Base-by-base conservation (phyloP, 768 basidiomycete species). In the Leccinum rimulosum region DNA sequence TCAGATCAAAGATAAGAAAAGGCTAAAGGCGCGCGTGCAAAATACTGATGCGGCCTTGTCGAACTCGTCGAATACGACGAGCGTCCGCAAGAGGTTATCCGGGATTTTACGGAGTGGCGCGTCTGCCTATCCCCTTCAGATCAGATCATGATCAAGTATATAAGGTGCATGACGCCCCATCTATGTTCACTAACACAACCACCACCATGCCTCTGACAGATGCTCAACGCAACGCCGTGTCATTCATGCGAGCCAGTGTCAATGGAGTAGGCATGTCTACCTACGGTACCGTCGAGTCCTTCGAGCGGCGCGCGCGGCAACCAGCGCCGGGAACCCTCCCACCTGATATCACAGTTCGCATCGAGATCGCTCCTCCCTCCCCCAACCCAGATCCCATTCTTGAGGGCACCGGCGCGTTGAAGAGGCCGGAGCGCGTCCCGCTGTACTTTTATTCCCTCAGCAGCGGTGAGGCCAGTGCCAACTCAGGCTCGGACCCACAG, bases 311-410 rank as follows among this genome's bases (percentile, higher is more conserved):
- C 8, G 55, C 60, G 1, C 56, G 45, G 11, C n/a, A 2, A 4
- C 67, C 54, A 6, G 52, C 47, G 6, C 56, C 54, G 0, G 56
- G 15, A 10, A 9, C 0, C 53, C 3, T 64, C 30, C 65, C 68
- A 0, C 15, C 49, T 3, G 68, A 69, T 27, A 8, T 69, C 30
- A 58, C 55, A 0, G 55, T 54, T 28, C 59, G 31, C 15, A 31
- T 68, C 7, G 68, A 69, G 48, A 64, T 64, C 40, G 68, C 68
- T 0, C 60, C 62, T 2, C 59, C 67, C 6, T 64, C 61, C 0
- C 3, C 58, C 0, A 15, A 56, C 0, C 61, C 55, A 28, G 56
- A 54, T 33, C 51, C 58, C 3, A 52, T 58, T 25, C 33, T 57
- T 27, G 15, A 38, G 12, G 19, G n/a, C n/a, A 6, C 19, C 7